Base-by-base conservation (phyloP, 495 filamentous ascomycete genomes). In the Paragyromitra xinjiangensis region DNA sequence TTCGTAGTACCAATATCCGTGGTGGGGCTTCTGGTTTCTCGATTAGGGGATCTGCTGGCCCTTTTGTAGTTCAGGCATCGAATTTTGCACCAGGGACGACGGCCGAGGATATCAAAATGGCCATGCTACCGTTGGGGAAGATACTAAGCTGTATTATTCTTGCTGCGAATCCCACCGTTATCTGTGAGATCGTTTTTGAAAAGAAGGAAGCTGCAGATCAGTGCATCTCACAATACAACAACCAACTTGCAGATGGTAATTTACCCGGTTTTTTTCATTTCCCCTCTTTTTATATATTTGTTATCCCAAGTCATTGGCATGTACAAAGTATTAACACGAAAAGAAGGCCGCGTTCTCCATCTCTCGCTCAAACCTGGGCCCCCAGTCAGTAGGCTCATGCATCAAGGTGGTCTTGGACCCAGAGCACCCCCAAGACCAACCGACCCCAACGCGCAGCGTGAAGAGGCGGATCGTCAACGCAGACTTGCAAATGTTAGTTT, bases 41-140 rank as follows among this genome's bases (percentile, higher is more conserved):
- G 24, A 97, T 98, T 78, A 88, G 91, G 75, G 95, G 95, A 24
- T 84, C 89, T 4, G 93, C 93, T 1, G 92, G 92, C 0, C 93
- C 94, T 0, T 95, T 90, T 79, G 88, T 91, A n/a, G 92, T 98
- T 12, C 86, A 94, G 64, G 94, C 91, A 0, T 89, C 90, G 83
- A 98, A 98, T 84, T 95, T 99, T 78, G 94, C 94, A 3, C 90
- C 90, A 3, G 95, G 95, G 48, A 99, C 95, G 3, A 97, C 95
- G 3, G 93, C 93, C 1, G 94, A 93, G 48, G 95, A 99, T 83
- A 97, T 98, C 62, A 93, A 97, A 84, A 90, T 91, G 71, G 94
- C 93, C 55, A 88, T 98, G 85, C 88, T 89, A 51, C 90, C 91
- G 1, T 83, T 92, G 2, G 91, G 93, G 40, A 85, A 90, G 66